Percentiles rank a stretch among this genome's conserved stretches.
phyloP scores from a whole-genome alignment of 257 asterid species.

The Leonotis leonurus region DNA sequence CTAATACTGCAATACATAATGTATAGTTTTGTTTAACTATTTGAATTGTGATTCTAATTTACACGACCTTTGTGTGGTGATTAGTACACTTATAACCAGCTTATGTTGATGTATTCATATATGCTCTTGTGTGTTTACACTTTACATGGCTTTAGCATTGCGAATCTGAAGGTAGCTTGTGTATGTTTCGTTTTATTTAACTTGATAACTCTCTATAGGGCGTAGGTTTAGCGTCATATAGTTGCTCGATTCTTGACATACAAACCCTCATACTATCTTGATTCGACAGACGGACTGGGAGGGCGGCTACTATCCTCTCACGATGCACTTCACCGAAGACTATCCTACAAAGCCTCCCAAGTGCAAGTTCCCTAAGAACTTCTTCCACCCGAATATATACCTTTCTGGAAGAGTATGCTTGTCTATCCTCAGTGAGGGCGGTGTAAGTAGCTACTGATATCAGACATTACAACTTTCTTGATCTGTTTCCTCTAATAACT shows the following conservation, averaged over 20 bases:
- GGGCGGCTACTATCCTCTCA: slow-evolving; percentile 67
- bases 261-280: background rate
- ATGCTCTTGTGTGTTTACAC: too few species aligned
- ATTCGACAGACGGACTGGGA: slow-evolving; percentile 78
- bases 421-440: slow-evolving; percentile 71
- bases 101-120: too few species aligned
- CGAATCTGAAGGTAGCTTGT: background rate
- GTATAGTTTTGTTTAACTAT: too few species aligned
- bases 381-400: slow-evolving; percentile 75
- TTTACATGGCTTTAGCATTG: background rate
- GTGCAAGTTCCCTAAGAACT: slow-evolving; percentile 66
- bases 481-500: background rate
- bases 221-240: too few species aligned
- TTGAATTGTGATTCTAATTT: too few species aligned
- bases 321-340: slow-evolving; percentile 63
- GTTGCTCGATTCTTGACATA: background rate
- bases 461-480: background rate
- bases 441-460: slow-evolving; percentile 34
- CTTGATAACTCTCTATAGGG: background rate
- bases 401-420: slow-evolving; percentile 76
- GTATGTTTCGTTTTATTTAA: background rate
- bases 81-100: too few species aligned
- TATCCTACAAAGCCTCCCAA: slow-evolving; percentile 75
- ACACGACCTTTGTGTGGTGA: too few species aligned
- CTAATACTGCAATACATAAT: too few species aligned